phyloP scores from a whole-genome alignment of 2,329 filamentous ascomycete species.

The Gliomastix tumulicola region DNA sequence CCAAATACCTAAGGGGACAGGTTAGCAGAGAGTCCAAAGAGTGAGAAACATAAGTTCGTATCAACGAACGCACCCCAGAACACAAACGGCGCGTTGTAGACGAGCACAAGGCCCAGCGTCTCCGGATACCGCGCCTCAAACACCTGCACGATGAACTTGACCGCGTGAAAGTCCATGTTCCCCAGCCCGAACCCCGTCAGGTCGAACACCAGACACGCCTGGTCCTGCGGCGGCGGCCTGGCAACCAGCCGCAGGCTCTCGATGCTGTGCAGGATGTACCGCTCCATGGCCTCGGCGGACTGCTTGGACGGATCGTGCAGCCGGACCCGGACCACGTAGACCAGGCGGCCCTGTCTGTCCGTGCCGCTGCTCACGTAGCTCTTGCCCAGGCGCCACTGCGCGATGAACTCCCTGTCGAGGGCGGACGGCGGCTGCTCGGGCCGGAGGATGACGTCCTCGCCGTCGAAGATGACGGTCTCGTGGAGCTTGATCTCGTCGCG shows the following conservation, averaged over 20 bases:
- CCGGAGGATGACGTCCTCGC: slow-evolving; percentile 21
- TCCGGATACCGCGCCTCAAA: slow-evolving; percentile 76
- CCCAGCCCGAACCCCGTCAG: slow-evolving; percentile 63
- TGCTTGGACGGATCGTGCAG: slow-evolving; percentile 21
- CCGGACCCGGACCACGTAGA: slow-evolving; percentile 25
- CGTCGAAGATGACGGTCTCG: slow-evolving; percentile 19
- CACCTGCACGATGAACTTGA: slow-evolving; percentile 74
- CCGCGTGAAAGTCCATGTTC: slow-evolving; percentile 70
- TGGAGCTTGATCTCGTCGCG: slow-evolving; percentile 23
- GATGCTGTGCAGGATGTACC: slow-evolving; percentile 29
- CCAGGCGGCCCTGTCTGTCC: slow-evolving; percentile 23
- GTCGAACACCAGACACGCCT: slow-evolving; percentile 53
- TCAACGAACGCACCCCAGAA: slow-evolving; percentile 41
- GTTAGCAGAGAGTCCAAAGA: neutral
- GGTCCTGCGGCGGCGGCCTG: slow-evolving; percentile 1
- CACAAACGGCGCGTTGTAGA: slow-evolving; percentile 70
- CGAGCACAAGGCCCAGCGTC: slow-evolving; percentile 61
- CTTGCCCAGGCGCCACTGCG: slow-evolving; percentile 27
- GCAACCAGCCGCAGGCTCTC: slow-evolving; percentile 21
- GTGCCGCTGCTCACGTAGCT: slow-evolving; percentile 25
- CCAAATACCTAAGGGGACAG: slow-evolving; percentile 33
- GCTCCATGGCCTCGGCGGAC: slow-evolving; percentile 22
- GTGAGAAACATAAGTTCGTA: too few species aligned
- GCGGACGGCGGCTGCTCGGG: slow-evolving; percentile 8
- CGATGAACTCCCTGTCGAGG: slow-evolving; percentile 24